Base-by-base conservation (phyloP, 2,329 filamentous ascomycete species). In the Periglandula ipomoeae region DNA sequence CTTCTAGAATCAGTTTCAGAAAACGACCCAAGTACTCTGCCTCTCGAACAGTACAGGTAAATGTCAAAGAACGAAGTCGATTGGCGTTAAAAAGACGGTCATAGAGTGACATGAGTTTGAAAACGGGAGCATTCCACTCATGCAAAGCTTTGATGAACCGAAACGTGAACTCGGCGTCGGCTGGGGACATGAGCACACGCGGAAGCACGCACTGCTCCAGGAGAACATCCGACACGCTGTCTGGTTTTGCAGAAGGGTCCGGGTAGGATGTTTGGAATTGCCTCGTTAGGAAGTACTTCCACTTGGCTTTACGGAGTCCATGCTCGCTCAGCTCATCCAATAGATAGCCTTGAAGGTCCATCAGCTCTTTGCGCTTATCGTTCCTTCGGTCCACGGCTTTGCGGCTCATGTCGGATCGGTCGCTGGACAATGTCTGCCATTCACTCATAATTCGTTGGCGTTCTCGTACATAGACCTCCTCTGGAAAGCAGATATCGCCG, bases 151-250 rank as follows among this genome's bases (percentile, higher is more conserved):
- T 89, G 60, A 97, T 73, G 70, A 97, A 84, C 55, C 83, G 81
- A 67, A 90, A 94, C 48, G 82, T 85, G 69, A 88, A 98, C 56
- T 95, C 88, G 0, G 91, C 87, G 63, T 98, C 93, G 44, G 86
- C 77, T 1, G 89, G 81, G 0, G 90, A 95, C 26, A 95, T 73
- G 23, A 93, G 76, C 17, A 94, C 75, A 38, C 93, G 84, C 9
- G 93, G 93, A n/a, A 97, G 68, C 56, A 98, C 82, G 62, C 93
- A 98, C 58, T 94, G 84, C 65, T 97, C 89, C 9, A 98, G 76
- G 17, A 98, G 70, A 3, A 80, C 76, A 57, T 89, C 81, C 46
- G 91, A 87, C 4, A 94, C 74, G 7, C 71, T 72, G 50, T 85
- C 82, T 35, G 76, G 70, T 58, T 82, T 85, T 20, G 76, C 71